A percentile compares a stretch with the other conserved stretches of the same genome.
phyloP scores from a whole-genome alignment of 495 filamentous ascomycete genomes.

The Niebla homalea region DNA sequence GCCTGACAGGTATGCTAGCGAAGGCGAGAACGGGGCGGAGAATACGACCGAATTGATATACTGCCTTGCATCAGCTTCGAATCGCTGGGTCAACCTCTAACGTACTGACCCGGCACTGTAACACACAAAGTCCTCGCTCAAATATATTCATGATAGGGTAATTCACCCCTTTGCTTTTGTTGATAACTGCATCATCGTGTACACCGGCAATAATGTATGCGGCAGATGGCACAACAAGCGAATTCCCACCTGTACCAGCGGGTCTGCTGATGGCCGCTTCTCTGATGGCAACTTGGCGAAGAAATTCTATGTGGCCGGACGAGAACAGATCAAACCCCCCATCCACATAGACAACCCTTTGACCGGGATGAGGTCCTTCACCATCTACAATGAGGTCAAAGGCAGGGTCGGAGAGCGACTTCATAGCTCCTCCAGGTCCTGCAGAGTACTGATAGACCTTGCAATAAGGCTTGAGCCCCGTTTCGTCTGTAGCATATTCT shows the following conservation, averaged over 20 bases:
- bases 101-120: slow-evolving; percentile 70
- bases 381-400: slow-evolving; percentile 46
- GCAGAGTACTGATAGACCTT: slow-evolving; percentile 62
- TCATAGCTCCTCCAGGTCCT: too few species aligned
- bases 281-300: slow-evolving; percentile 54
- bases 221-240: slow-evolving; percentile 58
- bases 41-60: slow-evolving; percentile 81
- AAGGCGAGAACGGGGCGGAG: slow-evolving; percentile 76
- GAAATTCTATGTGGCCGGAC: slow-evolving; percentile 89
- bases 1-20: slow-evolving; percentile 54
- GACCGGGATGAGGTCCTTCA: slow-evolving; percentile 51
- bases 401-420: not conserved
- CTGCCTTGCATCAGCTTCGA: slow-evolving; percentile 31
- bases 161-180: slow-evolving; percentile 89
- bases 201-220: slow-evolving; percentile 82
- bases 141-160: slow-evolving; percentile 99
- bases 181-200: slow-evolving; percentile 89
- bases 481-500: slow-evolving; percentile 78
- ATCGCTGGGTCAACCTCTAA: not conserved
- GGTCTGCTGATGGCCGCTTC: slow-evolving; percentile 54
- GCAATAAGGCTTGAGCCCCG: slow-evolving; percentile 53
- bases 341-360: slow-evolving; percentile 86
- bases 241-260: slow-evolving; percentile 59
- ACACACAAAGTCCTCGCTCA: slow-evolving; percentile 86
- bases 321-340: slow-evolving; percentile 97